These are phyloP conservation scores for Lipomyces oligophaga DNA, from an alignment of 805 yeast genomes.

Conservation along the genomic window DNA sequence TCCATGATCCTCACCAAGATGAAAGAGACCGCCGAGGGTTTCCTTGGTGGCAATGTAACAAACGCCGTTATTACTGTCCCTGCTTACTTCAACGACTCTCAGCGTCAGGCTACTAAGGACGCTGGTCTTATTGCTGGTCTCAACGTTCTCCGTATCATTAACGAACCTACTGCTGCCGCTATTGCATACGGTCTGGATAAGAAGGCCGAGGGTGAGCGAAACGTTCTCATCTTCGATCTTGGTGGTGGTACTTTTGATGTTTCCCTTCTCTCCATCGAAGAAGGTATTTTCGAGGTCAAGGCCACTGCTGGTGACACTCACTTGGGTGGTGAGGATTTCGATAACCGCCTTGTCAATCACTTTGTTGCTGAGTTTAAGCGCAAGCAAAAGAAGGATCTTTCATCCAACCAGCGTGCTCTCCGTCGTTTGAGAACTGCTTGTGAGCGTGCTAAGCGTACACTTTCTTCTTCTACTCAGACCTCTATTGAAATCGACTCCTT, in stretches of 20 bases:
- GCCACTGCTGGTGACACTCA: constrained; percentile 90
- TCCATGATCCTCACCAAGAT: constrained; percentile 89
- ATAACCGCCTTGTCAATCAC: constrained; percentile 90
- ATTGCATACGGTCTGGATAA: constrained; percentile 90
- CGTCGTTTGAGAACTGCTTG: constrained; percentile 98
- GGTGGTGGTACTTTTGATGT: constrained; percentile 99
- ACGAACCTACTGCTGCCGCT: constrained; percentile 98
- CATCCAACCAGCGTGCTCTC: constrained; percentile 91
- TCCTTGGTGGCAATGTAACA: constrained; percentile 75
- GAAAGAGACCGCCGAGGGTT: constrained; percentile 91
- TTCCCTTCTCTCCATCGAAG: constrained; percentile 85
- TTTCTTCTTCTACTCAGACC: constrained; percentile 93
- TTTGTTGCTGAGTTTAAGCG: constrained; percentile 95
- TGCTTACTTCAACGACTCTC: constrained; percentile 95
- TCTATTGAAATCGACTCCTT: constrained; percentile 92
- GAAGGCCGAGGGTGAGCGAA: constrained; percentile 70
- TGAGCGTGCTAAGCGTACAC: constrained; percentile 98
- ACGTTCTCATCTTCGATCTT: constrained; percentile 88
- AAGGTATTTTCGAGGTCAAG: constrained; percentile 95
- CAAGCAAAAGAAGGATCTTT: constrained; percentile 92
- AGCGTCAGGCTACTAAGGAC: constrained; percentile 97
- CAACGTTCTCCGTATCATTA: constrained; percentile 89
- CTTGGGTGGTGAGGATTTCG: constrained; percentile 99
- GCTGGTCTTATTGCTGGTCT: constrained; percentile 96
- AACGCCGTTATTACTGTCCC: constrained; percentile 97